These are phyloP conservation scores for Fusarium subglutinans DNA, from an alignment of 2,329 filamentous ascomycete species.

Conservation along the genomic window DNA sequence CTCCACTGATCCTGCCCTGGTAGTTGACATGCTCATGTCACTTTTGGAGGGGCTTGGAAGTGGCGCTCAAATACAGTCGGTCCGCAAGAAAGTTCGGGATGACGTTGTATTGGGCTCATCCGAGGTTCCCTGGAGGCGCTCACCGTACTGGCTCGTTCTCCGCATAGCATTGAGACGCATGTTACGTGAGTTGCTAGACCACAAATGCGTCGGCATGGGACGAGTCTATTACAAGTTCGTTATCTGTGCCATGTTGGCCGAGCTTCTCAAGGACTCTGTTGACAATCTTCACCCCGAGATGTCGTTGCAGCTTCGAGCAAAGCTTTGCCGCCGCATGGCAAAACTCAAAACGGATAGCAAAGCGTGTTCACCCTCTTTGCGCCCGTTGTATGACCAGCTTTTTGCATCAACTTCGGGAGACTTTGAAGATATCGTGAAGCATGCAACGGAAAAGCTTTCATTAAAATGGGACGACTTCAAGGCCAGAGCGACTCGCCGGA, in stretches of 20 bases:
- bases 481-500: constrained; percentile 44
- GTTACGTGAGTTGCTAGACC: constrained; percentile 53
- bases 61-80: constrained; percentile 43
- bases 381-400: background rate
- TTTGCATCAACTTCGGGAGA: background rate
- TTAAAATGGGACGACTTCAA: constrained; percentile 54
- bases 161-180: constrained; percentile 66
- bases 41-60: constrained; percentile 65
- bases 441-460: constrained; percentile 45
- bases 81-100: constrained; percentile 70
- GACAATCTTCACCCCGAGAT: constrained; percentile 23
- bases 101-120: constrained; percentile 63
- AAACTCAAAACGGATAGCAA: constrained; percentile 58
- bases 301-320: constrained; percentile 49
- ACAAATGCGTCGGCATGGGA: constrained; percentile 39
- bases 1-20: constrained; percentile 63
- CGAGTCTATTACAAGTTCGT: constrained; percentile 66
- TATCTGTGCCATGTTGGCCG: constrained; percentile 58
- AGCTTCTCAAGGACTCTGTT: constrained; percentile 54
- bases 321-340: constrained; percentile 65
- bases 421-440: background rate
- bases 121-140: constrained; percentile 68
- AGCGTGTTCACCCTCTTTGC: background rate
- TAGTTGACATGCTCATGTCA: constrained; percentile 68
- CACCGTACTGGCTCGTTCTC: constrained; percentile 69